These are phyloP conservation scores for Primulina tabacum DNA, from an alignment of 257 asterid species.

Conservation along the genomic window DNA sequence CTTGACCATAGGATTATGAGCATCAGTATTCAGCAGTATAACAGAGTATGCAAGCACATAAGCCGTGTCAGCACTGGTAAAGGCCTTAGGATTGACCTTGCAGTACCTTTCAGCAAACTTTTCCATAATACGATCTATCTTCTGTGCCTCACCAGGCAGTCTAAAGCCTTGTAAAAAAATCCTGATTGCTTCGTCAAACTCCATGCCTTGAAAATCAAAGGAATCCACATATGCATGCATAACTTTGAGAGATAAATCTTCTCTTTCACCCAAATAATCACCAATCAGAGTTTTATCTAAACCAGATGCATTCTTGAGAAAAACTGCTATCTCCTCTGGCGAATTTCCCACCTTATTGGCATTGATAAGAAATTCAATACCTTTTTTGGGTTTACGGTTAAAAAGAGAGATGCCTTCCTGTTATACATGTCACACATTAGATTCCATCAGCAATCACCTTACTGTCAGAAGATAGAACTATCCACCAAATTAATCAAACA, in stretches of 20 bases:
- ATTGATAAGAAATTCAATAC: conserved; percentile 86
- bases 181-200: conserved; percentile 97
- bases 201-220: conserved; percentile 86
- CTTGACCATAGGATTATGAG: conserved; percentile 97
- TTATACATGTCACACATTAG: conserved; percentile 39
- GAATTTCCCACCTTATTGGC: conserved; percentile 92
- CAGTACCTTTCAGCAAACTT: conserved; percentile 96
- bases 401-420: conserved; percentile 99
- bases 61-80: conserved; percentile 97
- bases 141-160: conserved; percentile 99
- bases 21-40: conserved; percentile 93
- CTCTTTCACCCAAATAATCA: conserved; percentile 99
- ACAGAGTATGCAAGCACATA: conserved; percentile 98
- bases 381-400: conserved; percentile 94
- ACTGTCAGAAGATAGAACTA: conserved; percentile 22
- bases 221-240: conserved; percentile 99
- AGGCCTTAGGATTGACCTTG: conserved; percentile 83
- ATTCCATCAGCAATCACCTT: conserved; percentile 22
- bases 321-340: conserved; percentile 83
- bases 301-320: conserved; percentile 85
- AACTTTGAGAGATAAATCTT: conserved; percentile 85
- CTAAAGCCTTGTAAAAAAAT: conserved; percentile 86
- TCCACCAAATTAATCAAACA: conserved; percentile 22
- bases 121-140: conserved; percentile 98
- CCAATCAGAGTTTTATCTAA: conserved; percentile 88